Base-by-base conservation (phyloP, 108 stramenopile genomes). In the Cyclostephanos invisitatus region DNA sequence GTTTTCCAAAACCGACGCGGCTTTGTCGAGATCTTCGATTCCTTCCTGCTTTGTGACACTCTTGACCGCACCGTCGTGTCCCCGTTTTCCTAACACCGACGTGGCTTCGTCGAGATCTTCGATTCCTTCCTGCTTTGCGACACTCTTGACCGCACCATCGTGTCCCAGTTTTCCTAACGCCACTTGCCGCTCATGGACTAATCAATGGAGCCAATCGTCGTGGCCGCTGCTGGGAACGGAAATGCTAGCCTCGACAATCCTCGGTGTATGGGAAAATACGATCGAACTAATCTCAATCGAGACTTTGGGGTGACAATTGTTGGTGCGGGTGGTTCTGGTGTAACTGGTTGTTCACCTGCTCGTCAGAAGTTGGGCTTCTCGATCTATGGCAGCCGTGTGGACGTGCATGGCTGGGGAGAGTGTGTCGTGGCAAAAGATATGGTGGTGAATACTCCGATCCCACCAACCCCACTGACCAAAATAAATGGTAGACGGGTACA, bases 401-500 rank as follows among this genome's bases (percentile, higher is more conserved):
- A 65, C 27, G 48, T 65, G 9, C 64, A 65, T 29, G 64, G 64
- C 18, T 65, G 64, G 64, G 64, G 64, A 17, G 44, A 48, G 51
- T 44, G 42, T 65, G 36, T 65, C 44, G 11, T 10, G 64, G 20
- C 64, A 53, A 65, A 20, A 17, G 48, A 37, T 50, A 66, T 51
- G 49, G 65, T n/a, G 21, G n/a, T 6, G 17, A 15, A n/a, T n/a
- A n/a, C 29, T 35, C n/a, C 8, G 21, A 66, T 66, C 48, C 65
- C 9, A 18, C 21, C 48, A 29, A n/a, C 24, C 20, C 6, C 5
- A 0, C 17, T 9, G 65, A 66, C 29, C 6, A 51, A 56, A 56
- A n/a, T 66, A 66, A 51, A 56, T 51, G 32, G 35, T 66, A 66
- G 48, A 51, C 48, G 17, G 17, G 5, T 20, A 10, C 3, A 5